phyloP scores from a whole-genome alignment of 2,329 filamentous ascomycete genomes.

The Cytospora chrysosperma region DNA sequence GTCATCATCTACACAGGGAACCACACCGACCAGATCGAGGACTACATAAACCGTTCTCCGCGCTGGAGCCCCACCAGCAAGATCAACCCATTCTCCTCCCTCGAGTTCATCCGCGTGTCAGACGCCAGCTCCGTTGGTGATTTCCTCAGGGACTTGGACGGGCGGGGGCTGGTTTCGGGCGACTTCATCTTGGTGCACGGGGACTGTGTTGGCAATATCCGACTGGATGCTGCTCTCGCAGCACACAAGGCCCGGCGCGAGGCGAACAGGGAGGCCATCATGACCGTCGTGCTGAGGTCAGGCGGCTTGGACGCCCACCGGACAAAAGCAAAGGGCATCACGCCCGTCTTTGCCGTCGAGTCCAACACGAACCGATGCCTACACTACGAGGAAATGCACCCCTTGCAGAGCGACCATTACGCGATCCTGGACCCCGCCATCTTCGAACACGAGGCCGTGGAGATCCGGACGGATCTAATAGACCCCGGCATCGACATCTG shows the following conservation, averaged over 20 bases:
- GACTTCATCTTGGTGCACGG: conserved; percentile 94
- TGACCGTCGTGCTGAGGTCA: conserved; percentile 90
- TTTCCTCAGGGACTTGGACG: conserved; percentile 90
- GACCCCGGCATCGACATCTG: conserved; percentile 97
- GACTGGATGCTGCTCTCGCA: conserved; percentile 75
- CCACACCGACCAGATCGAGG: conserved; percentile 82
- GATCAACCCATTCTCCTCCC: conserved; percentile 67
- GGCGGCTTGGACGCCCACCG: conserved; percentile 68
- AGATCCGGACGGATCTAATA: conserved; percentile 82
- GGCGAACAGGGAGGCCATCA: conserved; percentile 90
- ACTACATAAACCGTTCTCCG: conserved; percentile 75
- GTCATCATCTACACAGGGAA: conserved; percentile 90
- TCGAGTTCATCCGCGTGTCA: conserved; percentile 82
- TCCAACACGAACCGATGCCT: conserved; percentile 76
- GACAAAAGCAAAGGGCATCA: conserved; percentile 72
- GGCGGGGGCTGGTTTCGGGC: conserved; percentile 77
- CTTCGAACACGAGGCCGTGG: conserved; percentile 71
- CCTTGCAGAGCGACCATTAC: conserved; percentile 62
- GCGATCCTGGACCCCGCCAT: conserved; percentile 76
- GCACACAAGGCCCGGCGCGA: conserved; percentile 78
- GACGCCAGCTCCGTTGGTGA: conserved; percentile 87
- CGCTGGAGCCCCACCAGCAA: conserved; percentile 62
- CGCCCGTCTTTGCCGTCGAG: conserved; percentile 85
- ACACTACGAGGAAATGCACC: conserved; percentile 90
- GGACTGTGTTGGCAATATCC: conserved; percentile 86